Evolutionary conservation across 768 basidiomycete species (phyloP), one percentile per base, ranked within the genome.

Genomic region (Galerina marginata): DNA sequence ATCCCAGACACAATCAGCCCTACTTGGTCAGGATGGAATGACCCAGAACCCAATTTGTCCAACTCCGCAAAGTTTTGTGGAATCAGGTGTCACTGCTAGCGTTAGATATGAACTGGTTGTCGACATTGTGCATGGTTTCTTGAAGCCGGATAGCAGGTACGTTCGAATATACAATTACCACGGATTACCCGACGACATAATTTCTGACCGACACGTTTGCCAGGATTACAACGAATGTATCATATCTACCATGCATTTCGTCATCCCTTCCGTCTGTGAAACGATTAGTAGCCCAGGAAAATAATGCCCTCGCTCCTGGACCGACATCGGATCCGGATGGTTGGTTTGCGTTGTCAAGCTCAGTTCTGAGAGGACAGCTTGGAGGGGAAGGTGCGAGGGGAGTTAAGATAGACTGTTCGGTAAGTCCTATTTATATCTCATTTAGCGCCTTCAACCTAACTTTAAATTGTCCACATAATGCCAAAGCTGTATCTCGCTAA

Each of bases 91-190:
- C 3, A 63, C 63, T 7, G 71, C 60, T 7, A 73, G 63, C 46
- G 63, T 78, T 4, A 59, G 62, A 33, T 78, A 78, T 55, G 69
- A 75, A 39, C 54, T 78, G 4, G 58, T 56, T 14, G 62, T 76
- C 12, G 63, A 67, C 46, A 70, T 77, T 44, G 63, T 63, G 14
- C 66, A 75, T 40, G 72, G 74, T 20, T 61, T 63, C 9, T 67
- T 78, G 37, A 9, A 49, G 9, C 49, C 47, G 10, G 57, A 50
- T 20, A 58, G 23, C 38, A 51, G 40, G 57, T 58, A 12, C 14
- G 39, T 39, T 39, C 11, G 11, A 6, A 26, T 54, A 4, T 54
- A 3, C 50, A 15, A 23, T 15, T 4, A 33, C 29, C 7, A 7
- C 29, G 29, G 29, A 33, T 11, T 57, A 12, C 26, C 11, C 6